These are phyloP conservation scores for Hymenoscyphus fructigenus DNA, from an alignment of 2,329 filamentous ascomycete genomes.

Conservation along the genomic window DNA sequence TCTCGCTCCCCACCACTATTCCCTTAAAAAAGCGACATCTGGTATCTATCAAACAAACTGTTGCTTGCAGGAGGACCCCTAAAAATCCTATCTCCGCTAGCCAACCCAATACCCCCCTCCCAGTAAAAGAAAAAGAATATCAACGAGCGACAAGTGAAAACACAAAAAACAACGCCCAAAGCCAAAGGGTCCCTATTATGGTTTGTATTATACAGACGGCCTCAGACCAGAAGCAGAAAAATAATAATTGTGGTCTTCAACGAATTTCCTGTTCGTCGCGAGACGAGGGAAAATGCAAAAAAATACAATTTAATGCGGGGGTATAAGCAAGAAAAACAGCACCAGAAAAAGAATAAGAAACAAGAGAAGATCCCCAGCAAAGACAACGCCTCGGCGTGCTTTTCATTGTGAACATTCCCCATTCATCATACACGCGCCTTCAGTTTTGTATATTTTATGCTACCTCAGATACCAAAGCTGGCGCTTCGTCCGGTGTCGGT, in stretches of 20 bases:
- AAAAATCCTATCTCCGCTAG: neutral
- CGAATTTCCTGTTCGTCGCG: neutral
- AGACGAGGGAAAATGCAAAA: neutral
- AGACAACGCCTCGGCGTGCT: neutral
- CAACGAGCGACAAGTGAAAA: neutral
- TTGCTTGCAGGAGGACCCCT: neutral
- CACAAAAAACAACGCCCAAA: neutral
- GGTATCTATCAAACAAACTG: neutral
- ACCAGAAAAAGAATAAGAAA: neutral
- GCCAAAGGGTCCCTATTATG: neutral
- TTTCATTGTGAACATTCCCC: constrained; percentile 2
- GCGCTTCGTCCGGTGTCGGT: neutral
- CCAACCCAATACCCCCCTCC: neutral
- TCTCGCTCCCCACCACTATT: neutral
- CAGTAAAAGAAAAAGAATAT: neutral
- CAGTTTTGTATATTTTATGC: neutral
- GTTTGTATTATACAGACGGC: neutral
- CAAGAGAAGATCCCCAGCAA: neutral
- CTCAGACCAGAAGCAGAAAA: neutral
- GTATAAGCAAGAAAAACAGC: constrained; percentile 4
- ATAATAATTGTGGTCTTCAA: neutral
- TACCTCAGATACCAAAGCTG: constrained; percentile 2
- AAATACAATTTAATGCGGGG: neutral
- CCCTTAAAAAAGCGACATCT: neutral
- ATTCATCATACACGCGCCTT: neutral